Evolutionary conservation across 805 yeast species (phyloP), one percentile per base, ranked within the genome.

Genomic region (Yarrowia phangngaensis): DNA sequence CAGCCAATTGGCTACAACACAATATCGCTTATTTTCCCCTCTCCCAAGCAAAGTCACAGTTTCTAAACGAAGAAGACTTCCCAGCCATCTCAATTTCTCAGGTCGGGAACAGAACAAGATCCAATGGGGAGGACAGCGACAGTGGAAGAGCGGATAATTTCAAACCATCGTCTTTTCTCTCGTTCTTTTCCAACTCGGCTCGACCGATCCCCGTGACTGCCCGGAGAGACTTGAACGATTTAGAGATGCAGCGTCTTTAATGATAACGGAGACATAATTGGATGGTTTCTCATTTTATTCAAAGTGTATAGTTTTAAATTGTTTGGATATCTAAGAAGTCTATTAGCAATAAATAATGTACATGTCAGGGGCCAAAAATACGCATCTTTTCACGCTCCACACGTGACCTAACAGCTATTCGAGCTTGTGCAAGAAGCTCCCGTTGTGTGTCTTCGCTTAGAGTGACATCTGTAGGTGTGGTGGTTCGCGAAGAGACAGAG

Each of bases 361-460:
- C 45, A 38, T 36, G 45, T 38, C 27, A 38, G 24, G 45, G 45
- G 32, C 45, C 45, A 20, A 38, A 38, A 19, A 38, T 38, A 6
- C 48, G 19, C 48, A 41, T 41, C 26, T 49, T 50, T 47, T 58
- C 62, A 13, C 56, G 36, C 26, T 55, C 56, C 16, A 58, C 48
- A 13, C 58, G 36, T n/a, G 53, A 31, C 22, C 46, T 30, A 15
- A 58, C 62, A 6, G 62, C 61, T 11, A 52, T 29, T 11, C 60
- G 54, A 4, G 62, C 58, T 32, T 58, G 60, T n/a, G 53, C 53
- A 43, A 55, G 35, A 24, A 56, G 34, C 29, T 58, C 60, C 9
- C 50, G 50, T 20, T 52, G 51, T 14, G 51, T 38, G 15, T 47
- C 53, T 12, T 55, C 58, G 15, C 52, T 35, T 11, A 53, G 43